These are phyloP conservation scores for Wallacemonas collosoma DNA, from an alignment of 208 protist genomes.

Conservation along the genomic window DNA sequence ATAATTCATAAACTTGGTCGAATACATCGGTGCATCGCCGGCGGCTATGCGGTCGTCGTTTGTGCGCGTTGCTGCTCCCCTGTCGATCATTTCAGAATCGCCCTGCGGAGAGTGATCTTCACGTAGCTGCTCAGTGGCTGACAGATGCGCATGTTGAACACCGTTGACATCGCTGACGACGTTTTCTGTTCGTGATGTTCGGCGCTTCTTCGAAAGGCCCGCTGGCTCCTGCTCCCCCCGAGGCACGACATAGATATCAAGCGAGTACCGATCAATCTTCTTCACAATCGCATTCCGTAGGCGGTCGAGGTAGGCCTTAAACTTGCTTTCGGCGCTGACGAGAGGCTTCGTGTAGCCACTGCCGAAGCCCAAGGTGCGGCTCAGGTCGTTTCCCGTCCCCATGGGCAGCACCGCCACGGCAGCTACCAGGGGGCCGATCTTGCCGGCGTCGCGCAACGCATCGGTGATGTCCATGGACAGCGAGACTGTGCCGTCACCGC, in stretches of 20 bases:
- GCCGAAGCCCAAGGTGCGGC: slow-evolving; percentile 63
- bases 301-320: slow-evolving; percentile 23
- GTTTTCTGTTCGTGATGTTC: background rate
- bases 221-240: background rate
- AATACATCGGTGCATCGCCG: background rate
- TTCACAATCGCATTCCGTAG: slow-evolving; percentile 22
- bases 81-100: background rate
- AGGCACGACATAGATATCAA: slow-evolving; percentile 28
- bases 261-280: slow-evolving; percentile 42
- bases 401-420: slow-evolving; percentile 58
- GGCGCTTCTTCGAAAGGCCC: background rate
- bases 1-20: slow-evolving; percentile 60
- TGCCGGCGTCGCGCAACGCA: slow-evolving; percentile 28
- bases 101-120: slow-evolving; percentile 4
- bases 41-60: background rate
- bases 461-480: slow-evolving; percentile 56
- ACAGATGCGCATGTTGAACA: background rate
- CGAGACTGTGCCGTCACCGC: slow-evolving; percentile 67
- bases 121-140: background rate
- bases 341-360: slow-evolving; percentile 58
- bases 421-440: slow-evolving; percentile 23
- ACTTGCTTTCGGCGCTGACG: slow-evolving; percentile 36
- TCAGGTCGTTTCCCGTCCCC: slow-evolving; percentile 76
- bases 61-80: no score
- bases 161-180: slow-evolving; percentile 6